Evolutionary conservation across 306 rosid species (phyloP).

Genomic region (Ochetophila trinervis): DNA sequence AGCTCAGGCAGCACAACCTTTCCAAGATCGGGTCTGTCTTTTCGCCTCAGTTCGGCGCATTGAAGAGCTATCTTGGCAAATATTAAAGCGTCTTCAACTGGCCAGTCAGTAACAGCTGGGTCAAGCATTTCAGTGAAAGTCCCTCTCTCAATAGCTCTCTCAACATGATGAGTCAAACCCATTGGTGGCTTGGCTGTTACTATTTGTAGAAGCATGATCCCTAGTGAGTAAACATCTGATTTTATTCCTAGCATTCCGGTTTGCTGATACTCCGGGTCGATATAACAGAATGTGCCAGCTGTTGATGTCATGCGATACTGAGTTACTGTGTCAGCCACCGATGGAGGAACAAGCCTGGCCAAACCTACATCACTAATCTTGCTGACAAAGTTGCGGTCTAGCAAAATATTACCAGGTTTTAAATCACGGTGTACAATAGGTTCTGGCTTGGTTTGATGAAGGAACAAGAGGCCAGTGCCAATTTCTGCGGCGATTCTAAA

Average conservation of each 20-base stretch:
- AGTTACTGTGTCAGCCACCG: constrained; percentile 62
- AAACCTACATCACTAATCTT: constrained; percentile 91
- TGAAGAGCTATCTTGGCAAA: constrained; percentile 58
- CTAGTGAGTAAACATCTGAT: constrained; percentile 78
- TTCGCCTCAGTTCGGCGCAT: constrained; percentile 78
- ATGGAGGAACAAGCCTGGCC: constrained; percentile 86
- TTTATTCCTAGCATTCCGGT: constrained; percentile 79
- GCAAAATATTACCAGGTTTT: constrained; percentile 81
- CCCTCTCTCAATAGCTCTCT: constrained; percentile 53
- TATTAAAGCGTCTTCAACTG: constrained; percentile 56
- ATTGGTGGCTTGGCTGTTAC: constrained; percentile 73
- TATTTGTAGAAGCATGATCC: constrained; percentile 73
- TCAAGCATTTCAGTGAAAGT: constrained; percentile 64
- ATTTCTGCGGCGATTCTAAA: constrained; percentile 83
- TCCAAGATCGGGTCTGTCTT: constrained; percentile 81
- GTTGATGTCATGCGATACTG: constrained; percentile 85
- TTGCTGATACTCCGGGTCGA: constrained; percentile 91
- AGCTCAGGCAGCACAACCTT: constrained; percentile 63
- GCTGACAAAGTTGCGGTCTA: constrained; percentile 78
- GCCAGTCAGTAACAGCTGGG: constrained; percentile 70
- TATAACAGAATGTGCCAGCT: constrained; percentile 91
- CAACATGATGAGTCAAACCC: constrained; percentile 73
- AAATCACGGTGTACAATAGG: constrained; percentile 94
- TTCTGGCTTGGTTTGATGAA: constrained; percentile 78
- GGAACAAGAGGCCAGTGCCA: constrained; percentile 77